Evolutionary conservation across 2,329 filamentous ascomycete species (phyloP), one percentile per base, ranked within the genome.

Genomic region (Aspergillus sp.): DNA sequence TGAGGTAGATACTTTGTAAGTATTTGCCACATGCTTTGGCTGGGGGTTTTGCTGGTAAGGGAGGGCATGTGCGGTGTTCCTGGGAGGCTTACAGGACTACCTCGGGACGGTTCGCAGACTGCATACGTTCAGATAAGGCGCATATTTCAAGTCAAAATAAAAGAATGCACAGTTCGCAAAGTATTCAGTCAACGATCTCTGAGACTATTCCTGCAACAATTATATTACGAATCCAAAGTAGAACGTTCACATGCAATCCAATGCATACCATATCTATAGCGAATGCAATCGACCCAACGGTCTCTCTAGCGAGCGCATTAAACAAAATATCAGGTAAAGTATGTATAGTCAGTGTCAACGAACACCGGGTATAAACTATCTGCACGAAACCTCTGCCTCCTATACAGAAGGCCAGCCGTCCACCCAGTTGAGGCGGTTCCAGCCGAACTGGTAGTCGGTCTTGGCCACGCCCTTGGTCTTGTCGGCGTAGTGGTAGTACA

Each of bases 401-500:
- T 61, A 71, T 4, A 75, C 65, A 10, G 55, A 53, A 3, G 77
- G 78, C 78, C 77, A 80, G 25, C 75, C 77, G 45, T 66, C 61
- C 16, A 63, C 65, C 66, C 72, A 80, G 36, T 61, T 67, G 14
- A 80, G 57, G 7, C 59, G 62, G 57, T 80, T 80, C 76, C 76
- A 79, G n/a, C 76, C 76, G 62, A 78, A 79, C 43, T 70, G 62
- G 52, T 77, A 73, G 29, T 73, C 57, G 5, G 66, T 71, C 56
- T 81, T 76, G 0, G 64, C 70, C 46, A 81, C 74, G 2, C 80
- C 80, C 54, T 80, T 74, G 3, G 70, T 69, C 3, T 77, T 83
- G 58, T 82, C 70, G 3, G 82, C 70, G 62, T 86, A 86, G 62
- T 87, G 83, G 62, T 87, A 87, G 65, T 86, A 87, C 5, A 87